Base-by-base conservation (phyloP, 306 rosid species). In the Trifolium fragiferum region DNA sequence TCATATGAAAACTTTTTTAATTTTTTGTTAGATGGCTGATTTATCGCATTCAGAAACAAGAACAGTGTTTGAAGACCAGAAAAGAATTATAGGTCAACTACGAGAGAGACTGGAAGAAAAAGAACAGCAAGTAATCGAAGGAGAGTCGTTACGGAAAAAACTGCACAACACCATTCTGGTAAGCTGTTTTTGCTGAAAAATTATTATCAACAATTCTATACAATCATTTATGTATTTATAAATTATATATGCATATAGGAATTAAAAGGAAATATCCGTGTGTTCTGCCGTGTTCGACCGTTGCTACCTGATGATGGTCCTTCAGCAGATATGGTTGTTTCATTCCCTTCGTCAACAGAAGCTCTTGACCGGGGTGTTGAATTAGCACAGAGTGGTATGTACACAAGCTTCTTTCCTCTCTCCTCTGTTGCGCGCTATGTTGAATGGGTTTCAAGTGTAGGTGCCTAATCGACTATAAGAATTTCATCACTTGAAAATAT, bases 241-340 rank as follows among this genome's bases (percentile, higher is more conserved):
- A n/a, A n/a, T n/a, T n/a, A 30, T 30, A 30, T 30, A 30, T 30
- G 14, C 8, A 68, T 19, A 27, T 58, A 95, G 99, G 99, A 95
- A 79, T 74, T 95, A 9, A 95, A 95, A 86, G 99, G 99, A 55
- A 95, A 95, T 73, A 95, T 95, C 68, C 88, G 99, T 7, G 99
- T 95, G 3, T 95, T 95, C 51, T 20, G 53, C 35, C 32, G 32
- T 64, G 69, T 95, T 43, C 91, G 99, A 14, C 98, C 99, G 21
- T 76, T 90, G 80, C 84, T 92, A 66, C 92, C 98, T 14, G 97
- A 95, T 20, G 99, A 95, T 64, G 82, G 87, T 72, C 71, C 67
- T n/a, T 91, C 85, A 66, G 60, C 90, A 2, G 90, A 92, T 30
- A 70, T 86, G 57, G 90, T 82, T 27, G 74, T 95, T 68, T 85